Conservation (phyloP, 2,329 filamentous ascomycete species). For the Aspergillus japonicus region DNA sequence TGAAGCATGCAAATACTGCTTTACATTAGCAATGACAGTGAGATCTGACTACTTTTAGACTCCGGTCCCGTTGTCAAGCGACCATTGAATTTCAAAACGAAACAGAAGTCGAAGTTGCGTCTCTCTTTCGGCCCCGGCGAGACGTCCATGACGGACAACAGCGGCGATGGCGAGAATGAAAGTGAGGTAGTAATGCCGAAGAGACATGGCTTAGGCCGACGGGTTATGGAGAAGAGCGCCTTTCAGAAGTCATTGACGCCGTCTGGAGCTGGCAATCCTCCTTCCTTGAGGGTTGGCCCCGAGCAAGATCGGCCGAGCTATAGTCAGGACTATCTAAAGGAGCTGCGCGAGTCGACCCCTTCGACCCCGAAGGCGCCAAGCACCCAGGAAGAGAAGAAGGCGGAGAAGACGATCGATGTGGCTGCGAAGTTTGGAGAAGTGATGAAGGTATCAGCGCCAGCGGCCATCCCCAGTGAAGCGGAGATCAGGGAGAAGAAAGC, state of each 20-base stretch:
- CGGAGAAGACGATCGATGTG: constrained; percentile 57
- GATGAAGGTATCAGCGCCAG: constrained; percentile 31
- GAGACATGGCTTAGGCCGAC: constrained; percentile 57
- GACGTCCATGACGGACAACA: constrained; percentile 55
- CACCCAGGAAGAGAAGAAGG: constrained; percentile 32
- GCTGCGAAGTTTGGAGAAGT: constrained; percentile 50
- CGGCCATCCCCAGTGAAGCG: constrained; percentile 71
- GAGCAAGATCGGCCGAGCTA: constrained; percentile 75
- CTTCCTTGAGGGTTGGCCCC: constrained; percentile 59
- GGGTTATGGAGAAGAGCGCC: constrained; percentile 67
- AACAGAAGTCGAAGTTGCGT: constrained; percentile 72
- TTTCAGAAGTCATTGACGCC: constrained; percentile 55
- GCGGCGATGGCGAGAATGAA: constrained; percentile 55
- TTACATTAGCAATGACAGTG: neutral
- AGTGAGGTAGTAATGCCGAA: constrained; percentile 60
- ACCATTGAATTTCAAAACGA: constrained; percentile 50
- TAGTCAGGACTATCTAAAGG: constrained; percentile 79
- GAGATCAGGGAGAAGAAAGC: constrained; percentile 92
- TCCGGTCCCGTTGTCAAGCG: constrained; percentile 53
- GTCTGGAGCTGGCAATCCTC: constrained; percentile 48
- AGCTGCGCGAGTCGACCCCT: constrained; percentile 81
- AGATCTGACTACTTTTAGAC: constrained; percentile 38
- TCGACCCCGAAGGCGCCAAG: constrained; percentile 64
- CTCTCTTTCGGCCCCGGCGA: constrained; percentile 72
- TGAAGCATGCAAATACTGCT: neutral